Percentiles rank a stretch among this genome's conserved stretches.
Conservation (phyloP, 169 alveolate genomes). For the Sarcocystis neurona region DNA sequence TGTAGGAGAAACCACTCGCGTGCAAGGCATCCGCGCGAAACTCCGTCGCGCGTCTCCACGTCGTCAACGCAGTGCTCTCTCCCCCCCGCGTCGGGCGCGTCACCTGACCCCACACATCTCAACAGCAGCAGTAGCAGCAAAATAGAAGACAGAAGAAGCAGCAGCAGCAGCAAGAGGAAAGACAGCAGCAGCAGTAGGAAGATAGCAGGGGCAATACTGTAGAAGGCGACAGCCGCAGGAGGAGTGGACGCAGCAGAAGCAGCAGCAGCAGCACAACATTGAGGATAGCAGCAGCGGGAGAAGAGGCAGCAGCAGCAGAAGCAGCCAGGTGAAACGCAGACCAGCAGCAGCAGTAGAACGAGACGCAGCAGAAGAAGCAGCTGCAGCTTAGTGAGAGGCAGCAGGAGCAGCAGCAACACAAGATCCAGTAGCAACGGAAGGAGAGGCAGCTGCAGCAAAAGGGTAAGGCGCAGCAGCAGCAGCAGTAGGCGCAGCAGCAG, state of each 20-base stretch:
- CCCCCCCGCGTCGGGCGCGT: not conserved
- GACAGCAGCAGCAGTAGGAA: not conserved
- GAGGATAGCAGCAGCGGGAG: not conserved
- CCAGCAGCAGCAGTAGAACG: too few species aligned
- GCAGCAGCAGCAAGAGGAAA: not conserved
- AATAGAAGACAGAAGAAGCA: not conserved
- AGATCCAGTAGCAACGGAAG: too few species aligned
- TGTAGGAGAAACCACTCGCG: not conserved
- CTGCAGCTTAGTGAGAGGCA: too few species aligned
- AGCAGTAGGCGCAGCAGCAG: too few species aligned
- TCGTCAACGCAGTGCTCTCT: not conserved
- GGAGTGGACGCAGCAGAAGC: not conserved
- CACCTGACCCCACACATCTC: too few species aligned
- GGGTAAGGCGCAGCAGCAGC: too few species aligned
- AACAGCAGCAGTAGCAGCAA: too few species aligned
- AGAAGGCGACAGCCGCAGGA: not conserved
- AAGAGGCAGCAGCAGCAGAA: too few species aligned
- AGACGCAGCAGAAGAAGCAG: too few species aligned
- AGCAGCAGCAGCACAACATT: not conserved
- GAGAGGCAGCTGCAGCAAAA: too few species aligned
- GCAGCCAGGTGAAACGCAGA: too few species aligned
- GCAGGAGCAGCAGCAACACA: too few species aligned
- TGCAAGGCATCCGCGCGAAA: not conserved
- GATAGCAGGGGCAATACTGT: not conserved
- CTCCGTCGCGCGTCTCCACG: constrained; percentile 15